These are phyloP conservation scores for Eimeria maxima DNA, from an alignment of 169 alveolate genomes.

Conservation along the genomic window DNA sequence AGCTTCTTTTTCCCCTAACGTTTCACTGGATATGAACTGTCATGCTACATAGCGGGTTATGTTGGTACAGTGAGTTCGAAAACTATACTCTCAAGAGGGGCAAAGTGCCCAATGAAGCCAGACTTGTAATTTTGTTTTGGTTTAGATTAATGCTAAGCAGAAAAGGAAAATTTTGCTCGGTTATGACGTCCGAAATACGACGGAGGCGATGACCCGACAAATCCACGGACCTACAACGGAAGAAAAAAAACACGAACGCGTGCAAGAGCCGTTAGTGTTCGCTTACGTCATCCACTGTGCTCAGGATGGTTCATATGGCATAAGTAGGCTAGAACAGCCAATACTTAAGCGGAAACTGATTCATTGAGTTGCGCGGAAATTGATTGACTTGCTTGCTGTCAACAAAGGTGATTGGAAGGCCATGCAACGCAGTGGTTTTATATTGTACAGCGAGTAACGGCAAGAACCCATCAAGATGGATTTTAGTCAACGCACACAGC, in stretches of 20 bases:
- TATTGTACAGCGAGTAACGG: background rate
- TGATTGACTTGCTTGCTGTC: no score
- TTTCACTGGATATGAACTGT: background rate
- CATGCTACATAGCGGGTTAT: background rate
- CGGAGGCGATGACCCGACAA: slow-evolving; percentile 68
- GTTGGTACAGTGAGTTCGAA: background rate
- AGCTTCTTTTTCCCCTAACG: no score
- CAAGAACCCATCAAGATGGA: background rate
- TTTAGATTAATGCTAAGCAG: slow-evolving; percentile 27
- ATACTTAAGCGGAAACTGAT: background rate
- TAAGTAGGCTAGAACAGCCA: background rate
- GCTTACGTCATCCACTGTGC: background rate
- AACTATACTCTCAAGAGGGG: slow-evolving; percentile 50
- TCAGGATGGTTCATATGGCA: background rate
- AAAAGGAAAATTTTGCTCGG: slow-evolving; percentile 69
- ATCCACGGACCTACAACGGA: slow-evolving; percentile 63
- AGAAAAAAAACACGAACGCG: background rate
- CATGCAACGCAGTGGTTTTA: no score
- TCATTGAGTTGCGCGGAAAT: no score
- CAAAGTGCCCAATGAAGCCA: slow-evolving; percentile 59
- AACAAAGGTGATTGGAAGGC: no score
- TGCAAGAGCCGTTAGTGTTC: background rate
- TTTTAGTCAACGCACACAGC: background rate
- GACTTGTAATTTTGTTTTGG: slow-evolving; percentile 45
- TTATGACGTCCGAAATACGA: slow-evolving; percentile 58